Percentiles rank a stretch among this genome's conserved stretches.
Evolutionary conservation across 2,329 filamentous ascomycete species (phyloP).

Genomic region (Fusarium sarcochroum): DNA sequence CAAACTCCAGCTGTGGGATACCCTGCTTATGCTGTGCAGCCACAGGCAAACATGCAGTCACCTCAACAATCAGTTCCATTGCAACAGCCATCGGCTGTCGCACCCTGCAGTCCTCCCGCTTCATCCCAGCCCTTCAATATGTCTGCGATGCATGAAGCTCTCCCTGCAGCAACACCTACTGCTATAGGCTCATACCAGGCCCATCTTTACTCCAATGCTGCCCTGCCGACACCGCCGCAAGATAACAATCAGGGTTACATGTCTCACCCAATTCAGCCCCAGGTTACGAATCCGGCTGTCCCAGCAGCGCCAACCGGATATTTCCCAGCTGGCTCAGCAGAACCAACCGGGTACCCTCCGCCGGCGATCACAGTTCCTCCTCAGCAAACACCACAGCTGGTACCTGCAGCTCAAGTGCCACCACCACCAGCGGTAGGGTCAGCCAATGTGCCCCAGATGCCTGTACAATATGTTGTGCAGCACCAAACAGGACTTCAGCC

Average conservation of each 20-base stretch:
- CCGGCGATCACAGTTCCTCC: neutral
- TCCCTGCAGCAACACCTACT: slow-evolving; percentile 8
- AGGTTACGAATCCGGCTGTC: neutral
- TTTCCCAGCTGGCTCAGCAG: neutral
- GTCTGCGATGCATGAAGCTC: slow-evolving; percentile 27
- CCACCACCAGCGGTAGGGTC: neutral
- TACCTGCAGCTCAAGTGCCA: neutral
- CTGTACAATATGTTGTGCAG: neutral
- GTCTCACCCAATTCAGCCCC: neutral
- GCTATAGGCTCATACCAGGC: neutral
- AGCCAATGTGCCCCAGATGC: neutral
- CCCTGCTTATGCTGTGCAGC: neutral
- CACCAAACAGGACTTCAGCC: neutral
- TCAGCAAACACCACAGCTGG: neutral
- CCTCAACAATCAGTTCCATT: neutral
- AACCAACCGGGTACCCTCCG: slow-evolving; percentile 4
- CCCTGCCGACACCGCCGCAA: neutral
- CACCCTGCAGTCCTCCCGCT: neutral
- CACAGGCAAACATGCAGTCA: neutral
- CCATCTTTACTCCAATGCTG: neutral
- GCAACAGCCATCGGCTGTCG: neutral
- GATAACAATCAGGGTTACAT: neutral
- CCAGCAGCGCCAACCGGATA: slow-evolving; percentile 16
- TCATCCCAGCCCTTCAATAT: slow-evolving; percentile 26
- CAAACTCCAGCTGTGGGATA: slow-evolving; percentile 9